Base-by-base conservation (phyloP, 805 yeast genomes). In the Teunomyces barrocoloradensis region DNA sequence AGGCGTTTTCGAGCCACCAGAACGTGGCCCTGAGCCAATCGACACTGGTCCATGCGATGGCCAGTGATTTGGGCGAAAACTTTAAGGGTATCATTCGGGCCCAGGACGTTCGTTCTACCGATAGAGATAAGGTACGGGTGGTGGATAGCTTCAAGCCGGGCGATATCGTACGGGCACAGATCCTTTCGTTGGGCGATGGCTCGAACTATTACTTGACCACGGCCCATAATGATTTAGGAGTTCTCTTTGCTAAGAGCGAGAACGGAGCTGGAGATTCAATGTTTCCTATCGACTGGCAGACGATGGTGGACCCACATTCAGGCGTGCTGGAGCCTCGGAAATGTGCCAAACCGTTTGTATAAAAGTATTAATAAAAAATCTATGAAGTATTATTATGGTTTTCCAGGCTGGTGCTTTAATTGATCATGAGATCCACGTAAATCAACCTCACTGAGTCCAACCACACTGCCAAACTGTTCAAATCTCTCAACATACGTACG, bases 281-380 rank as follows among this genome's bases (percentile, higher is more conserved):
- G 89, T 85, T 84, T 56, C 95, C 99, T 2, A 68, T 89, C 37
- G 98, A 94, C 66, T 94, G 98, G 97, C 91, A 89, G 67, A 87
- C 89, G 10, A 94, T 95, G 98, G 77, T 85, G 28, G 82, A 87
- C 52, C 84, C 89, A 2, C 71, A 66, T 21, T 81, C 91, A 2
- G 97, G 97, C 1, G 78, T 76, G 7, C 66, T 81, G 10, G 97
- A 90, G 58, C 73, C 74, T 55, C 77, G 99, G 49, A 94, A 94
- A 65, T 89, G 96, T 68, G 99, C 99, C 2, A 90, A 89, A 63
- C 96, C 97, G 10, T 87, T 82, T 56, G 35, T 7, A 32, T 32
- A 32, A 32, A 7, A 11, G 11, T 11, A 11, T 3, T 30, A 2
- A 21, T 21, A 1, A 27, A 5, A 40, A 13, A 15, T 27, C 5